These are phyloP conservation scores for Saccharomyces eubayanus DNA, from an alignment of 805 yeast species.

Conservation along the genomic window DNA sequence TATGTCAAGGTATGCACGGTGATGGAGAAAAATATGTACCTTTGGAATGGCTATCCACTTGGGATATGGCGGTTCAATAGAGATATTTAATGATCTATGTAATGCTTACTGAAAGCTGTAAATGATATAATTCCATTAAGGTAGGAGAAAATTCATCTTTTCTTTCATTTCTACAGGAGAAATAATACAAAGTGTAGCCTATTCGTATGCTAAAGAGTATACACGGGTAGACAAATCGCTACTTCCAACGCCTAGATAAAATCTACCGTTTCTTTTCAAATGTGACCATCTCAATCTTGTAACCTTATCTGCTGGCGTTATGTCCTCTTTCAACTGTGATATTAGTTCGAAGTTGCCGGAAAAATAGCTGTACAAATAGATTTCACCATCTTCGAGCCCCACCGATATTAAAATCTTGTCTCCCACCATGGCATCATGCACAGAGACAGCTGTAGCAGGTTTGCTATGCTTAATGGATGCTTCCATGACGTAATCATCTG, in stretches of 20 bases:
- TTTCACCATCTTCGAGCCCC: conserved; percentile 65
- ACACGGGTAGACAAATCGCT: conserved; percentile 51
- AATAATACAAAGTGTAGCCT: not conserved
- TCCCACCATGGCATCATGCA: conserved; percentile 29
- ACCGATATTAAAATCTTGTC: conserved; percentile 40
- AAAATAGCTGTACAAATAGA: conserved; percentile 38
- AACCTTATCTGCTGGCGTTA: conserved; percentile 56
- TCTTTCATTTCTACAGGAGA: conserved; percentile 4
- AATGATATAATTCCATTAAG: not conserved
- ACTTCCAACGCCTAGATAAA: conserved; percentile 51
- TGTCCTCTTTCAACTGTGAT: conserved; percentile 29
- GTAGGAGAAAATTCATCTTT: not conserved
- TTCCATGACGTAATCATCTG: conserved; percentile 33
- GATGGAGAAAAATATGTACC: conserved; percentile 39
- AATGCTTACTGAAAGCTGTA: not conserved
- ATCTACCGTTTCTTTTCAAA: conserved; percentile 19
- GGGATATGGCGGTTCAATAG: conserved; percentile 40
- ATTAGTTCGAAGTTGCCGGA: conserved; percentile 25
- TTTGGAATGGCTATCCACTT: conserved; percentile 46
- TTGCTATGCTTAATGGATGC: conserved; percentile 38
- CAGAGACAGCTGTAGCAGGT: conserved; percentile 64
- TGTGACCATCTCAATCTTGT: conserved; percentile 52
- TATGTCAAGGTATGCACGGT: conserved; percentile 77
- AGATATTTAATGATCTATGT: not conserved
- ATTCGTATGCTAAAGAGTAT: conserved; percentile 18